These are phyloP conservation scores for Ichthyophthirius multifiliis DNA, from an alignment of 169 alveolate genomes.

Conservation along the genomic window DNA sequence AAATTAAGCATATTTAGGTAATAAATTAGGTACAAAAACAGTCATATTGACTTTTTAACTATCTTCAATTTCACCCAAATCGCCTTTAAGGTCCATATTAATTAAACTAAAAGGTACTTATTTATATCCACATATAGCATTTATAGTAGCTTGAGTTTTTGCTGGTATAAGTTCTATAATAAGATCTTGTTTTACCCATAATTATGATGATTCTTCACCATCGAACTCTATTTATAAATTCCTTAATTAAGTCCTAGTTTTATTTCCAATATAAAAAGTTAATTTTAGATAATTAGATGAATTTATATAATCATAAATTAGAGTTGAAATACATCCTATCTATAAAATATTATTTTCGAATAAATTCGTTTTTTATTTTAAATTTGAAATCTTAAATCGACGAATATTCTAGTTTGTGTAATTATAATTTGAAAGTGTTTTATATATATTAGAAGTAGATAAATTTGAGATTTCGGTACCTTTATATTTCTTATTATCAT, in stretches of 20 bases:
- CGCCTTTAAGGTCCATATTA: neutral
- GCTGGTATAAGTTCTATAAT: neutral
- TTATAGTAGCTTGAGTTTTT: neutral
- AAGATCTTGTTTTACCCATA: neutral
- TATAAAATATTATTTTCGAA: neutral
- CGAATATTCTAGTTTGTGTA: neutral
- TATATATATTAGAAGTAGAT: neutral
- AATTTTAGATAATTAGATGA: neutral
- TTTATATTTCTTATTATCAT: neutral
- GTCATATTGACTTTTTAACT: neutral
- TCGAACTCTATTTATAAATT: neutral
- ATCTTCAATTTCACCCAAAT: conserved; percentile 1
- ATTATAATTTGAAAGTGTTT: neutral
- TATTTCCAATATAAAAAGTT: neutral
- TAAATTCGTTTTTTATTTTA: neutral
- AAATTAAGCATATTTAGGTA: neutral
- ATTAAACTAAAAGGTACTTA: neutral
- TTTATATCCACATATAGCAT: neutral
- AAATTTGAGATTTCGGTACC: neutral
- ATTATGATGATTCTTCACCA: neutral
- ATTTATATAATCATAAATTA: neutral
- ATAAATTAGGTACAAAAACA: neutral
- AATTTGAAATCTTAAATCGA: neutral
- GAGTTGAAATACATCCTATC: neutral
- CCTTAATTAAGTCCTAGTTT: neutral